Conservation (phyloP, 495 filamentous ascomycete genomes). For the Talaromyces nanjingensis region DNA sequence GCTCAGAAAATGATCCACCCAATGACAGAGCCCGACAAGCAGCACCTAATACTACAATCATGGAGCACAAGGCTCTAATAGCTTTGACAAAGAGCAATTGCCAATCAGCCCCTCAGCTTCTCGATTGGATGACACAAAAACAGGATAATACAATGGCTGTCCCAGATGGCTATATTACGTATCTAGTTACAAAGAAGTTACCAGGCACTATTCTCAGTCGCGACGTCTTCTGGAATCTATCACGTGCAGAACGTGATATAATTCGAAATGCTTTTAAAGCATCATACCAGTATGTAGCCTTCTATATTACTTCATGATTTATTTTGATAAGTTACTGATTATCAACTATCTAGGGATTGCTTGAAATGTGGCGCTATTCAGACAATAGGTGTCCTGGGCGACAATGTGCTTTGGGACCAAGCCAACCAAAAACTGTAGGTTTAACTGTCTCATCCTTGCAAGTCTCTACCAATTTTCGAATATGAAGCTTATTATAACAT, state of each 20-base stretch:
- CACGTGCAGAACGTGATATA: not conserved
- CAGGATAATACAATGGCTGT: constrained; percentile 8
- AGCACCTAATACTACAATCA: not conserved
- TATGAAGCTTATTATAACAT: too few species aligned
- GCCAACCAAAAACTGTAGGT: too few species aligned
- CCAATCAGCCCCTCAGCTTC: constrained; percentile 4
- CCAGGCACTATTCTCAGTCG: constrained; percentile 7
- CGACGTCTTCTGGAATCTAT: constrained; percentile 13
- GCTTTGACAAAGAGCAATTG: not conserved
- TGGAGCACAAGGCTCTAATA: not conserved
- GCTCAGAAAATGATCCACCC: not conserved
- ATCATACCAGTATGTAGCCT: not conserved
- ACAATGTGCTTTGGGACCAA: too few species aligned
- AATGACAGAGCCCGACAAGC: not conserved
- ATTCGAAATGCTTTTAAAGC: not conserved
- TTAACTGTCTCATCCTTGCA: too few species aligned
- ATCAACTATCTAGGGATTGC: too few species aligned
- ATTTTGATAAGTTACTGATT: too few species aligned
- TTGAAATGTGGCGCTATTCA: too few species aligned
- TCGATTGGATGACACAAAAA: constrained; percentile 5
- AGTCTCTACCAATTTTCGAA: too few species aligned
- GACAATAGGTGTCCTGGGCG: too few species aligned
- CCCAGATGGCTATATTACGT: constrained; percentile 10
- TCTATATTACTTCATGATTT: too few species aligned
- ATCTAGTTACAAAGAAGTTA: constrained; percentile 13